Conservation (phyloP, 768 basidiomycete species). For the Rhodotorula sphaerocarpa region DNA sequence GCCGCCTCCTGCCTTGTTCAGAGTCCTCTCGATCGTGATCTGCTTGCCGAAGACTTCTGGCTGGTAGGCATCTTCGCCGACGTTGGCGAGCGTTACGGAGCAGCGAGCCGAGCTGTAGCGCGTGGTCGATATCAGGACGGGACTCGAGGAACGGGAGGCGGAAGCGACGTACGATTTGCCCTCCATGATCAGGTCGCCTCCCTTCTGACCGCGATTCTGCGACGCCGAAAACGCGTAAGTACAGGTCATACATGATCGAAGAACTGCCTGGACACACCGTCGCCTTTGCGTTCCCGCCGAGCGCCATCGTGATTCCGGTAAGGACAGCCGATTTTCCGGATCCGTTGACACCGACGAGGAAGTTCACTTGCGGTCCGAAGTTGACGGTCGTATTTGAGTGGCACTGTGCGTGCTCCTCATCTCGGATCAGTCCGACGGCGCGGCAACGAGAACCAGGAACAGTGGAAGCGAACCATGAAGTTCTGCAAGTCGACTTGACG, state of each 20-base stretch:
- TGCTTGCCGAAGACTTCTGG: conserved; percentile 75
- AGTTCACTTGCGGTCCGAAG: conserved; percentile 91
- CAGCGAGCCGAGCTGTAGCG: conserved; percentile 65
- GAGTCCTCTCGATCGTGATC: conserved; percentile 72
- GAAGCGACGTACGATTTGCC: conserved; percentile 12
- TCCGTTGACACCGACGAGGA: conserved; percentile 66
- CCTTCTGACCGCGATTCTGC: conserved; percentile 37
- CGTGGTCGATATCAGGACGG: too few species aligned
- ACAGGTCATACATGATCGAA: background rate
- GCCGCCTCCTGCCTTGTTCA: conserved; percentile 65
- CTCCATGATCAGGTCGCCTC: conserved; percentile 32
- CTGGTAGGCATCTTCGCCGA: conserved; percentile 80
- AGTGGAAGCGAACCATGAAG: conserved; percentile 22
- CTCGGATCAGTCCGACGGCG: background rate
- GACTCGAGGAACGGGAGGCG: background rate
- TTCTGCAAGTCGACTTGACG: conserved; percentile 56
- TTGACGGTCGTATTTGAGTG: conserved; percentile 54
- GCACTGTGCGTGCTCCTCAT: conserved; percentile 9
- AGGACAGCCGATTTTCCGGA: conserved; percentile 44
- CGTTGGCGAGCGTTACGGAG: conserved; percentile 73
- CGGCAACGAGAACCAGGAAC: background rate
- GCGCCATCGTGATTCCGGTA: conserved; percentile 81
- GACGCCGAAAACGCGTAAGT: too few species aligned
- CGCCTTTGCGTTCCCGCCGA: conserved; percentile 84
- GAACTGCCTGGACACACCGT: conserved; percentile 54